Conservation (phyloP, 495 filamentous ascomycete species). For the Xylaria nigripes region DNA sequence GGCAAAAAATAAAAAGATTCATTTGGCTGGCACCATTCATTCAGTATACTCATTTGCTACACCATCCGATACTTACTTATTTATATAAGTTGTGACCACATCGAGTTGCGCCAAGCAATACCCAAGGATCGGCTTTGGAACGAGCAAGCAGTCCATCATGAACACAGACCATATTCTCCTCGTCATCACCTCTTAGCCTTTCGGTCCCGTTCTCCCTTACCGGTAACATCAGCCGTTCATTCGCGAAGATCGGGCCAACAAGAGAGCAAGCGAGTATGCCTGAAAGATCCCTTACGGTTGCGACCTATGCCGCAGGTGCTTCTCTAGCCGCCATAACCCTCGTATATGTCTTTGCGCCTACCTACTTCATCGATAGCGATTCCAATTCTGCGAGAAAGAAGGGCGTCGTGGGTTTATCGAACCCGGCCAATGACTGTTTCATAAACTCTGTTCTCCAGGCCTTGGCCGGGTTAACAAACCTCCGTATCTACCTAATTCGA, state of each 20-base stretch:
- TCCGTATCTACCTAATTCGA: slow-evolving; percentile 82
- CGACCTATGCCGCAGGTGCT: slow-evolving; percentile 89
- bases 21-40: neutral
- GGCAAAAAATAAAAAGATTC: neutral
- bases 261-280: slow-evolving; percentile 53
- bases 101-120: neutral
- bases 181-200: neutral
- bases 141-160: slow-evolving; percentile 1
- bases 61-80: neutral
- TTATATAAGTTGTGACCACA: neutral
- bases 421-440: slow-evolving; percentile 97
- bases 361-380: slow-evolving; percentile 83
- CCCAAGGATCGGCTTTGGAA: neutral
- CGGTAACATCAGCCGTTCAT: neutral
- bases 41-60: neutral
- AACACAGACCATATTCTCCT: neutral
- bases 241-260: neutral
- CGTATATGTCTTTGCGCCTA: slow-evolving; percentile 94
- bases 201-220: neutral
- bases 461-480: slow-evolving; percentile 85
- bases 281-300: slow-evolving; percentile 76
- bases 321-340: slow-evolving; percentile 93
- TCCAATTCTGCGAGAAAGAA: slow-evolving; percentile 65
- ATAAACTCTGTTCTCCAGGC: slow-evolving; percentile 97
- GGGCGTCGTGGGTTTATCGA: slow-evolving; percentile 79